A percentile compares a stretch with the other conserved stretches of the same genome.
Conservation (phyloP, 352 stramenopile species). For the Sclerospora graminicola region DNA sequence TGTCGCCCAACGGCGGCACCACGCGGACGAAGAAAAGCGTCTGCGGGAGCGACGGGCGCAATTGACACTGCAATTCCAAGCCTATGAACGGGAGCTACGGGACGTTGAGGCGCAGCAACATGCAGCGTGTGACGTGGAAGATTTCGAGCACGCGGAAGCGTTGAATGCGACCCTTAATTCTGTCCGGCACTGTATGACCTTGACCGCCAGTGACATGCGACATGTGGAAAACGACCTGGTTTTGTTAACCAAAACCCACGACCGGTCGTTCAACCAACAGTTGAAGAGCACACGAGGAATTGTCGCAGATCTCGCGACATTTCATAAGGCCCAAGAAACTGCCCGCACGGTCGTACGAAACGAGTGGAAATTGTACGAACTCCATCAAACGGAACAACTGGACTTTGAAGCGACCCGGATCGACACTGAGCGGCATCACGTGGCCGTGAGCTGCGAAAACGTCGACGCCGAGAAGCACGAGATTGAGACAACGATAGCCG, state of each 20-base stretch:
- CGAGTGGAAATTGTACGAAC: slow-evolving; percentile 54
- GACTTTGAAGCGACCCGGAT: slow-evolving; percentile 73
- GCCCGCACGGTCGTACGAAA: slow-evolving; percentile 37
- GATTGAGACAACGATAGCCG: slow-evolving; percentile 70
- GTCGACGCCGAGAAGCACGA: slow-evolving; percentile 57
- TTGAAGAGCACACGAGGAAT: slow-evolving; percentile 61
- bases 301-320: slow-evolving; percentile 65
- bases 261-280: slow-evolving; percentile 72
- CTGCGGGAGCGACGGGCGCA: slow-evolving; percentile 60
- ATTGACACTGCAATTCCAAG: slow-evolving; percentile 54
- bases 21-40: slow-evolving; percentile 58
- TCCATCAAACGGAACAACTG: slow-evolving; percentile 56
- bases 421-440: slow-evolving; percentile 64
- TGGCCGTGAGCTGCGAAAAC: slow-evolving; percentile 62
- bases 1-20: slow-evolving; percentile 49
- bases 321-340: slow-evolving; percentile 55
- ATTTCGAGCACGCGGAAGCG: slow-evolving; percentile 79
- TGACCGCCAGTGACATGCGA: slow-evolving; percentile 68
- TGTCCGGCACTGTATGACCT: slow-evolving; percentile 67
- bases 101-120: slow-evolving; percentile 77
- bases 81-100: slow-evolving; percentile 70
- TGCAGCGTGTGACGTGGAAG: slow-evolving; percentile 66
- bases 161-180: slow-evolving; percentile 77
- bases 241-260: slow-evolving; percentile 62
- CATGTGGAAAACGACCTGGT: slow-evolving; percentile 68